Conservation (phyloP, 805 yeast genomes). For the Kazachstania taianensis region DNA sequence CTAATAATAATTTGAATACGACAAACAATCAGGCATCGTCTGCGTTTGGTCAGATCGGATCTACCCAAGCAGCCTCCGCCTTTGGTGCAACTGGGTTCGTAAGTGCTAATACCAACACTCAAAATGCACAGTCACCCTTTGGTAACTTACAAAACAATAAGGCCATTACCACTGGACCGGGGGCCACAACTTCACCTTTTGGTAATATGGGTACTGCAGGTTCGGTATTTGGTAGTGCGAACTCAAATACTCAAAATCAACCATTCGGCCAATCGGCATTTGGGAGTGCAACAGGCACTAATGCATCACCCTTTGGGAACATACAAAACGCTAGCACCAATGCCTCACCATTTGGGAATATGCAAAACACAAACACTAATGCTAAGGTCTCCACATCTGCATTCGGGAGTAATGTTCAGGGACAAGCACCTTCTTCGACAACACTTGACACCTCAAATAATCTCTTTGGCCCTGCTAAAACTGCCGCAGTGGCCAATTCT, state of each 20-base stretch:
- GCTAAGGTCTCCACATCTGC: no score
- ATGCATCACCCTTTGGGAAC: constrained; percentile 15
- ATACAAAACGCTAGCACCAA: constrained; percentile 5
- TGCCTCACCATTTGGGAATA: constrained; percentile 8
- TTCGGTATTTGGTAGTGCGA: constrained; percentile 2
- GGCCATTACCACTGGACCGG: not conserved
- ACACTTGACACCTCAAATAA: no score
- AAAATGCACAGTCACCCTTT: constrained; percentile 6
- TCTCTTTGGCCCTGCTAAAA: no score
- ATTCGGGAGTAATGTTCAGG: no score
- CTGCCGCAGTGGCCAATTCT: no score
- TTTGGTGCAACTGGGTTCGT: constrained; percentile 1
- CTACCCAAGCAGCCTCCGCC: not conserved
- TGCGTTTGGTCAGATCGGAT: no score
- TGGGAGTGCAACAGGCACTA: constrained; percentile 8
- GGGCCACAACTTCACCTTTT: no score
- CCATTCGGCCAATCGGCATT: constrained; percentile 4
- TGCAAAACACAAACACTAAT: constrained; percentile 1
- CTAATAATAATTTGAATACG: no score
- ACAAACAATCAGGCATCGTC: no score
- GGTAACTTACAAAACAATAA: constrained; percentile 5
- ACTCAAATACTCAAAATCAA: constrained; percentile 5
- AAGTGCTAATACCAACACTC: not conserved
- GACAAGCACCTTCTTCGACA: no score
- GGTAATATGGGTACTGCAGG: constrained; percentile 3